Evolutionary conservation across 345 rosid species (phyloP).

Genomic region (Eucalyptus erythrocorys): DNA sequence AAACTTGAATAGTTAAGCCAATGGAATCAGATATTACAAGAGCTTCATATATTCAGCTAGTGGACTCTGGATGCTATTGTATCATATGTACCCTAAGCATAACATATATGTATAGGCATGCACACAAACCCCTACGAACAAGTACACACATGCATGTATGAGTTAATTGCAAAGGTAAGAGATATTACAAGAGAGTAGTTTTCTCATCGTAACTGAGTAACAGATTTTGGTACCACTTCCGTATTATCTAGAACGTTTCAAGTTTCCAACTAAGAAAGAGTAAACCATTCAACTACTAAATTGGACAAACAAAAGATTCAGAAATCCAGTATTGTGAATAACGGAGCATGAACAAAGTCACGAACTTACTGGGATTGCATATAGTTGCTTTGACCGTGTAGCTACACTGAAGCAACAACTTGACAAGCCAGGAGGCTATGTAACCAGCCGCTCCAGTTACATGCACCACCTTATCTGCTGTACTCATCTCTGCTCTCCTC

Average conservation of each 20-base stretch:
- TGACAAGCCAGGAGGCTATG: conserved; percentile 7
- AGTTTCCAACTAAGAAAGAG: not conserved
- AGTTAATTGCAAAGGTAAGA: not conserved
- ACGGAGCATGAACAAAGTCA: not conserved
- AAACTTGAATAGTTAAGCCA: not conserved
- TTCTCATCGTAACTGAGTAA: not conserved
- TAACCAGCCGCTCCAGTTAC: not conserved
- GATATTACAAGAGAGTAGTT: not conserved
- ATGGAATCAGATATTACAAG: not conserved
- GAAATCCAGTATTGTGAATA: not conserved
- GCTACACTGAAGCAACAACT: not conserved
- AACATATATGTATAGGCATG: not conserved
- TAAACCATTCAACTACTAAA: not conserved
- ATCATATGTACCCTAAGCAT: not conserved
- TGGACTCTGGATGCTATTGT: not conserved
- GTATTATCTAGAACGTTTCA: not conserved
- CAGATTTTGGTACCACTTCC: not conserved
- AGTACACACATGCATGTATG: not conserved
- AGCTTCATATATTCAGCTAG: not conserved
- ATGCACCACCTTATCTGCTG: not conserved
- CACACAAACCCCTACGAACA: not conserved
- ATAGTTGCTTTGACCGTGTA: conserved; percentile 8
- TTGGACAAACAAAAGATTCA: not conserved
- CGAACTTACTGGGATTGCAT: not conserved
- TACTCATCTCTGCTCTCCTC: not conserved